Conservation (phyloP, 192 early-diverging fungal species). For the Lobosporangium transversale region DNA sequence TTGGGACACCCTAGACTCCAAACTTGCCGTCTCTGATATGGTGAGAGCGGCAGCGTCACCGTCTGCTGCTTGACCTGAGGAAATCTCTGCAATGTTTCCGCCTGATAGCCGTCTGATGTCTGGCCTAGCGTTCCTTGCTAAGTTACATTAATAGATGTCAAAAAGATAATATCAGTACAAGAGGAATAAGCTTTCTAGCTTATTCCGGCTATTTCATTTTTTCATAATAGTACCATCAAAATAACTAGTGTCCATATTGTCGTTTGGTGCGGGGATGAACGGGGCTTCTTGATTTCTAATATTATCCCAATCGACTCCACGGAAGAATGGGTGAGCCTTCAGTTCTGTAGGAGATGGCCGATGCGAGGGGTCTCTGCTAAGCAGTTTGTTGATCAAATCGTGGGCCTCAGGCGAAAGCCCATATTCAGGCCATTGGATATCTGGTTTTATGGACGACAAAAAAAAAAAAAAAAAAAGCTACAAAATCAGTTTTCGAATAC, state of each 20-base stretch:
- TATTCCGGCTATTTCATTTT: no score
- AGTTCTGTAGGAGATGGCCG: slow-evolving; percentile 73
- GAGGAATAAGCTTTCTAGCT: no score
- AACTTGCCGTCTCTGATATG: not conserved
- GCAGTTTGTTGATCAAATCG: slow-evolving; percentile 78
- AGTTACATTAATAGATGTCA: no score
- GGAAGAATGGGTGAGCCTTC: slow-evolving; percentile 79
- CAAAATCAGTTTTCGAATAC: not conserved
- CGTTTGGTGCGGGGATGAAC: slow-evolving; percentile 84
- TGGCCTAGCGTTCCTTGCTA: slow-evolving; percentile 76
- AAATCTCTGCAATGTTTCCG: slow-evolving; percentile 62
- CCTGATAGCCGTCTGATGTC: slow-evolving; percentile 82
- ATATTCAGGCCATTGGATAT: slow-evolving; percentile 72
- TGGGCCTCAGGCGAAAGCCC: slow-evolving; percentile 69
- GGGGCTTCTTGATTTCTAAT: slow-evolving; percentile 82
- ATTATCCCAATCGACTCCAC: slow-evolving; percentile 79
- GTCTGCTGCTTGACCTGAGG: slow-evolving; percentile 27
- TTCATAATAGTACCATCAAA: slow-evolving; percentile 84
- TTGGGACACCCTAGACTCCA: not conserved
- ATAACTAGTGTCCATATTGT: slow-evolving; percentile 90
- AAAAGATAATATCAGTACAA: no score
- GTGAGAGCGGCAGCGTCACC: not conserved
- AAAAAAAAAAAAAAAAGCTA: not conserved
- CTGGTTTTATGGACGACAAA: no score
- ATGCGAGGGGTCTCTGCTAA: slow-evolving; percentile 77